Percentiles rank a stretch among this genome's conserved stretches.
phyloP scores from a whole-genome alignment of 2,329 filamentous ascomycete genomes.

The Penicillium concentricum region DNA sequence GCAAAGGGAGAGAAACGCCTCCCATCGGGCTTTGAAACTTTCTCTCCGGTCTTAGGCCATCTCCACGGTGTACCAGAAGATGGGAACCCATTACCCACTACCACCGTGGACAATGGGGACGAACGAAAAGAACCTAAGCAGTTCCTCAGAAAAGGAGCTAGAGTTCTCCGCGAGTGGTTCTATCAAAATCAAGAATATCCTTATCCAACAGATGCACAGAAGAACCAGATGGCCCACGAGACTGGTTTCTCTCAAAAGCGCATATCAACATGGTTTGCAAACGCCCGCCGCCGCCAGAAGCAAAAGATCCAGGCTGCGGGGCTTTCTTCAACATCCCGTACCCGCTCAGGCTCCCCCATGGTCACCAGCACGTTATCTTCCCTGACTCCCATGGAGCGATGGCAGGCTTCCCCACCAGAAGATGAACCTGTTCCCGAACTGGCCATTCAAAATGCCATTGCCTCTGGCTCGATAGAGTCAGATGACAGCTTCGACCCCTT shows the following conservation, averaged over 20 bases:
- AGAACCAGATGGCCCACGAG: slow-evolving; percentile 39
- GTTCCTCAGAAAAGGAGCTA: slow-evolving; percentile 47
- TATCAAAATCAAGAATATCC: slow-evolving; percentile 47
- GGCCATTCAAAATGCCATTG: slow-evolving; percentile 41
- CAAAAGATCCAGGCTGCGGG: slow-evolving; percentile 26
- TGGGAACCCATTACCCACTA: slow-evolving; percentile 2
- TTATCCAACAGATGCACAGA: slow-evolving; percentile 52
- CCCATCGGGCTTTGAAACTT: slow-evolving; percentile 49
- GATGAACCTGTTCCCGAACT: slow-evolving; percentile 45
- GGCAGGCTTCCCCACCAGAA: slow-evolving; percentile 47
- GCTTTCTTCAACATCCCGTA: slow-evolving; percentile 23
- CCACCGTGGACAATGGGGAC: not conserved
- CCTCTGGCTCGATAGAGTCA: slow-evolving; percentile 3
- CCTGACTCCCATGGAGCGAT: slow-evolving; percentile 51
- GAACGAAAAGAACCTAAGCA: slow-evolving; percentile 34
- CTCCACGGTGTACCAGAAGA: slow-evolving; percentile 51
- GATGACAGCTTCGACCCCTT: slow-evolving; percentile 11
- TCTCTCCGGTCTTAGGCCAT: slow-evolving; percentile 49
- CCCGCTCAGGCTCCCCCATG: slow-evolving; percentile 47
- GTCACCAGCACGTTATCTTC: slow-evolving; percentile 34
- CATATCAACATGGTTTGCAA: slow-evolving; percentile 54
- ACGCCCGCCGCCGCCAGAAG: slow-evolving; percentile 51
- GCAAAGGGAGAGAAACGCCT: slow-evolving; percentile 47
- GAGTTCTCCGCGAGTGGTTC: slow-evolving; percentile 50
- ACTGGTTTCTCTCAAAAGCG: slow-evolving; percentile 50